These are phyloP conservation scores for Caryopteris hybrid DNA, from an alignment of 305 asterid genomes.

Conservation along the genomic window DNA sequence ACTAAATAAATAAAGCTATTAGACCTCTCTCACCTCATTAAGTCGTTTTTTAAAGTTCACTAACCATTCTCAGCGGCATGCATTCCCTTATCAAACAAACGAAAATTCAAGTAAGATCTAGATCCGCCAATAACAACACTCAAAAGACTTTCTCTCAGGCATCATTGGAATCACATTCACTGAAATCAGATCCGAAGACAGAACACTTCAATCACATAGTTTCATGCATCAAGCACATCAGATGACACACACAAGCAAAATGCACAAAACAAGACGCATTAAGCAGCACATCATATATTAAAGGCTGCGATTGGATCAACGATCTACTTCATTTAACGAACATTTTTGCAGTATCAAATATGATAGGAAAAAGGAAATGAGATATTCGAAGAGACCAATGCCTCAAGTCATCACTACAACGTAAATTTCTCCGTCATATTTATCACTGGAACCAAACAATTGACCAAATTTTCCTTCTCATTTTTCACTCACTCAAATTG, in stretches of 20 bases:
- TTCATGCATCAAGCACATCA: constrained; percentile 4
- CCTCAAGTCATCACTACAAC: neutral
- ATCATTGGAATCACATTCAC: neutral
- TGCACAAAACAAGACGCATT: neutral
- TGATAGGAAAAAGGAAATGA: neutral
- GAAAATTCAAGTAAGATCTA: constrained; percentile 11
- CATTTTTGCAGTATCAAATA: neutral
- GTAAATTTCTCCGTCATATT: neutral
- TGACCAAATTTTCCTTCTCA: neutral
- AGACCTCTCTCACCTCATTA: neutral
- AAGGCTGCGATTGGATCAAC: neutral
- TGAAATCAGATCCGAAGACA: constrained; percentile 18
- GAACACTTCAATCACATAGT: constrained; percentile 5
- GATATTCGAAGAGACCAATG: neutral
- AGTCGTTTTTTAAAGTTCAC: neutral
- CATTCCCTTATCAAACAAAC: neutral
- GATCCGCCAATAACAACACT: constrained; percentile 13
- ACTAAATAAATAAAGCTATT: neutral
- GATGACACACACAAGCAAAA: neutral
- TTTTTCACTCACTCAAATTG: constrained; percentile 4
- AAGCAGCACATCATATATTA: neutral
- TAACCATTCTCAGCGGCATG: constrained; percentile 10
- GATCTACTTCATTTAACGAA: neutral
- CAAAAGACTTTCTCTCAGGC: neutral
- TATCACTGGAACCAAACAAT: neutral